Percentiles rank a stretch among this genome's conserved stretches.
These are phyloP conservation scores for Aspergillus neotritici DNA, from an alignment of 2,329 filamentous ascomycete genomes.

Conservation along the genomic window DNA sequence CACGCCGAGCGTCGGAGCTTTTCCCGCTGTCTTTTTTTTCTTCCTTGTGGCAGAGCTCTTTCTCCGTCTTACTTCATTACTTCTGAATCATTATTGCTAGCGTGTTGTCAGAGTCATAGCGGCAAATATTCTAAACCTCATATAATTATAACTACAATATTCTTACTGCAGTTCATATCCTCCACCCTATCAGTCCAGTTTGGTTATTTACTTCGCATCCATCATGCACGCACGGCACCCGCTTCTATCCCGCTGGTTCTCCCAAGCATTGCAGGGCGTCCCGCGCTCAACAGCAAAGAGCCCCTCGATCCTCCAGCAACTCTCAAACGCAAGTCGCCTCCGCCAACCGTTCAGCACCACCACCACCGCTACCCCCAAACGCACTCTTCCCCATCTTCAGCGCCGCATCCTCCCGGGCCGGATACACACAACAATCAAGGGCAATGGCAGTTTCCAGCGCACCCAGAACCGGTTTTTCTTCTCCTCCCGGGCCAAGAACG, in stretches of 20 bases:
- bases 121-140: too few relatives aligned
- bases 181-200: neutral
- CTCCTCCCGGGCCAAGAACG: slow-evolving; percentile 19
- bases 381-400: neutral
- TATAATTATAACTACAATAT: slow-evolving; percentile 1
- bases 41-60: too few relatives aligned
- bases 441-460: too few relatives aligned
- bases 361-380: neutral
- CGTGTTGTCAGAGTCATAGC: too few relatives aligned
- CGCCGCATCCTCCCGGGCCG: slow-evolving; percentile 4
- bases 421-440: neutral
- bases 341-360: neutral
- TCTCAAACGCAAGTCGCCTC: too few relatives aligned
- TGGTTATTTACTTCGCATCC: neutral
- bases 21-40: too few relatives aligned
- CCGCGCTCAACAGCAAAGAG: slow-evolving; percentile 4
- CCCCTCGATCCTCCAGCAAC: neutral
- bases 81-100: neutral
- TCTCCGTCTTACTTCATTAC: neutral
- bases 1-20: neutral
- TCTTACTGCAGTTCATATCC: neutral
- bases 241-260: slow-evolving; percentile 19
- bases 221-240: slow-evolving; percentile 9
- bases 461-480: slow-evolving; percentile 18
- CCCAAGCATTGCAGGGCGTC: slow-evolving; percentile 13